Evolutionary conservation across 768 basidiomycete genomes (phyloP), one percentile per base, ranked within the genome.

Genomic region (Termitomyces sp.): DNA sequence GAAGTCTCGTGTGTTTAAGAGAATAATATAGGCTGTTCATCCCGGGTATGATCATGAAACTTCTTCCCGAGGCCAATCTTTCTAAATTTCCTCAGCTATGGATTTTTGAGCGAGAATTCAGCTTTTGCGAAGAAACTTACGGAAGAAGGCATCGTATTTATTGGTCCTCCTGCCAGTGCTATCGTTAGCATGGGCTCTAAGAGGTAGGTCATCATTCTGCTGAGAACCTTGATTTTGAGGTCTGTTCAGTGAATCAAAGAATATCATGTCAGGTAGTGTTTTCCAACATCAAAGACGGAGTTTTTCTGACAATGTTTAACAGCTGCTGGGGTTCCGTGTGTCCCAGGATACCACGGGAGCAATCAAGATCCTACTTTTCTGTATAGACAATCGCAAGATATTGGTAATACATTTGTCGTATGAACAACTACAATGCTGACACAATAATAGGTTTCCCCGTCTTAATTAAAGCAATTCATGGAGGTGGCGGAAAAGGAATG

Each of bases 401-500:
- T 94, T 32, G 92, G 88, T 83, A 59, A 54, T 58, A 54, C 44
- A 36, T 38, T 14, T 44, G 16, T 33, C 14, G 20, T 47, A 35
- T 16, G 20, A 20, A 46, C 12, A 18, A 50, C 36, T 4, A 8
- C 6, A 20, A 38, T 33, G 24, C 58, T 57, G 16, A 59, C 7
- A 16, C 5, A 7, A 38, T 13, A 26, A 10, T 35, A 88, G 88
- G 90, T 12, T 96, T 91, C 66, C 94, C 94, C 28, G 90, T 96
- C 2, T 76, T 98, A 30, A 97, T 98, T 72, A 98, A 98, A 68
- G 95, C 94, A n/a, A 88, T 94, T 47, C 89, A 95, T 63, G 94
- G 95, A 26, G 95, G 94, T 18, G 94, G 94, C 6, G 95, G 94
- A 1, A 97, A 97, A 69, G 94, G 94, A 44, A 97, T 97, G 94